Evolutionary conservation across 352 stramenopile species (phyloP).

Genomic region (Phytophthora cactorum): DNA sequence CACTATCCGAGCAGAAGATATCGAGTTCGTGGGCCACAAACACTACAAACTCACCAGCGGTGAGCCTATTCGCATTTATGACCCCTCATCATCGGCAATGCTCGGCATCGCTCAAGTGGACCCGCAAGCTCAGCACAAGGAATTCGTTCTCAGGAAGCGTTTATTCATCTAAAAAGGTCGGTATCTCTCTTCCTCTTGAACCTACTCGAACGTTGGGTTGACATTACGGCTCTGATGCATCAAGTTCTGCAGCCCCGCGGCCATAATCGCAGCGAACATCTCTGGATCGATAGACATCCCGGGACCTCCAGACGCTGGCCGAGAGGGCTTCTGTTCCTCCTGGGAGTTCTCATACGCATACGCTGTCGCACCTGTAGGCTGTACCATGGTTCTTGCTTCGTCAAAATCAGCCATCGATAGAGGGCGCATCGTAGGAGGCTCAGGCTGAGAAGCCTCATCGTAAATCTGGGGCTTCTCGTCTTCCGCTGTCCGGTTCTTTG

Average conservation of each 20-base stretch:
- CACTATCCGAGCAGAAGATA: slow-evolving; percentile 34
- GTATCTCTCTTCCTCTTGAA: slow-evolving; percentile 24
- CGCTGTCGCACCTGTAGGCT: slow-evolving; percentile 78
- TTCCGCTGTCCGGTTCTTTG: slow-evolving; percentile 31
- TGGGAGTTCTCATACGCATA: slow-evolving; percentile 83
- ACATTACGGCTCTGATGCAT: slow-evolving; percentile 64
- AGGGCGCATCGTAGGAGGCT: slow-evolving; percentile 60
- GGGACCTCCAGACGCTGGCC: slow-evolving; percentile 24
- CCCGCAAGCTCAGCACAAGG: slow-evolving; percentile 26
- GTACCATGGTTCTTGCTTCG: slow-evolving; percentile 85
- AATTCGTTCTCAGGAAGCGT: slow-evolving; percentile 68
- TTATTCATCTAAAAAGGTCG: slow-evolving; percentile 60
- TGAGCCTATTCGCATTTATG: slow-evolving; percentile 65
- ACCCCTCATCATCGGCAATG: slow-evolving; percentile 35
- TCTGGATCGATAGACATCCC: slow-evolving; percentile 76
- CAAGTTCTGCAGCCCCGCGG: slow-evolving; percentile 82
- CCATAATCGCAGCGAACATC: slow-evolving; percentile 85
- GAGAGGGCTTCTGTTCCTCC: slow-evolving; percentile 33
- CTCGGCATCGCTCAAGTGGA: slow-evolving; percentile 71
- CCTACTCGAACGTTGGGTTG: slow-evolving; percentile 37
- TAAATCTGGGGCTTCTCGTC: slow-evolving; percentile 40
- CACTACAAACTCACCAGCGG: slow-evolving; percentile 35
- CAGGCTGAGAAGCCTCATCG: slow-evolving; percentile 33
- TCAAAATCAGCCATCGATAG: slow-evolving; percentile 87
- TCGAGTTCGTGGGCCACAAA: slow-evolving; percentile 30